phyloP scores from a whole-genome alignment of 2,329 filamentous ascomycete genomes.

The Tolypocladium amazonense region DNA sequence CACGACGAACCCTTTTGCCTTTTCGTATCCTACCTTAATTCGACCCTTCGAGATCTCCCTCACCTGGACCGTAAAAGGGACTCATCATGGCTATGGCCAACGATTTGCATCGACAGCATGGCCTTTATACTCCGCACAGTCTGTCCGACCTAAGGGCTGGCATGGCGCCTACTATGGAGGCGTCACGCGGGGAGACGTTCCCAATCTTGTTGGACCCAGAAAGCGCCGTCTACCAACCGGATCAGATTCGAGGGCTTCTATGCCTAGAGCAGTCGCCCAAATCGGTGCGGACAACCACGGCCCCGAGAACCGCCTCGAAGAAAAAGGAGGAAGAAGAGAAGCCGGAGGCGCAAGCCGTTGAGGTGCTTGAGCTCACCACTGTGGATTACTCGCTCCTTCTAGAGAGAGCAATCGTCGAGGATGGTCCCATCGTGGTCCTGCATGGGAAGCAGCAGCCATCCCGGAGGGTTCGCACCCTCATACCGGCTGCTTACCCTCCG shows the following conservation, averaged over 20 bases:
- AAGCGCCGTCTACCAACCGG: not conserved
- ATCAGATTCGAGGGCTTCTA: constrained; percentile 1
- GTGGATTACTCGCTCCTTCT: not conserved
- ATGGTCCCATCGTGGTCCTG: not conserved
- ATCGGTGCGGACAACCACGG: constrained; percentile 1
- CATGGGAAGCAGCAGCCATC: not conserved
- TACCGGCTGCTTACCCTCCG: constrained; percentile 1
- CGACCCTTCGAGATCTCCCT: not conserved
- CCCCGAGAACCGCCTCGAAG: not conserved
- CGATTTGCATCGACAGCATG: not conserved
- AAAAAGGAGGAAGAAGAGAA: constrained; percentile 1
- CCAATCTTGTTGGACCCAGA: constrained; percentile 1
- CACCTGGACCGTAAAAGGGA: not conserved
- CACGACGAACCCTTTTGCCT: not conserved
- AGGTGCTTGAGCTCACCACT: not conserved
- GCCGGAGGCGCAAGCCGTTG: not conserved
- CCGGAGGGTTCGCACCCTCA: constrained; percentile 1
- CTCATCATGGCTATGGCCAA: not conserved
- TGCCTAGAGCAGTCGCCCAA: constrained; percentile 1
- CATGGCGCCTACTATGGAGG: not conserved
- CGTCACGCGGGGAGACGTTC: not conserved
- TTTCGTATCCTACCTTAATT: not conserved
- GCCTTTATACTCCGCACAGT: not conserved
- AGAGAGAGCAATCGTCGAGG: constrained; percentile 1
- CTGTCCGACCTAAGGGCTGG: not conserved